Conservation (phyloP, 73 alveolate genomes). For the Tetrahymena malaccensis region DNA sequence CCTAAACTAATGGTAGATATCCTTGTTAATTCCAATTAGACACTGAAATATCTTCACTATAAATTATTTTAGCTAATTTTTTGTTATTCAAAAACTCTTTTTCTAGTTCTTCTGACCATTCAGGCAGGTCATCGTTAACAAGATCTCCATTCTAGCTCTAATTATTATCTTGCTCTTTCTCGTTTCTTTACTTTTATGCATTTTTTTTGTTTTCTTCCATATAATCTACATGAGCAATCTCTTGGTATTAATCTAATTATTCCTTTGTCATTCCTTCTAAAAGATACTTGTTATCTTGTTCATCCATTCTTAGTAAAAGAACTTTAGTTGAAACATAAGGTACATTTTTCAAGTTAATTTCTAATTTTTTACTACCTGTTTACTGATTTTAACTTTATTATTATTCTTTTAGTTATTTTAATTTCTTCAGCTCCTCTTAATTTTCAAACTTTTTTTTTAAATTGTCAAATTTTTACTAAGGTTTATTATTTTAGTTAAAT, state of each 20-base stretch:
- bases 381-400: neutral
- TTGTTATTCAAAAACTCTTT: neutral
- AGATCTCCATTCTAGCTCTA: neutral
- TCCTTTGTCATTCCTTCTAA: neutral
- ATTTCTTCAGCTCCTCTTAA: neutral
- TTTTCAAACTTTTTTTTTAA: neutral
- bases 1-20: neutral
- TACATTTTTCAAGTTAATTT: neutral
- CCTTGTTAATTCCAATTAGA: neutral
- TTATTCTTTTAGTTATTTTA: neutral
- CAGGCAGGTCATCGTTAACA: neutral
- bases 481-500: neutral
- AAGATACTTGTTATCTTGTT: neutral
- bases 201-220: neutral
- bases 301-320: neutral
- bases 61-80: neutral
- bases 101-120: neutral
- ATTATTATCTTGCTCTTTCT: neutral
- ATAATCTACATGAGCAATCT: neutral
- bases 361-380: neutral
- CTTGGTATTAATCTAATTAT: neutral
- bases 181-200: neutral
- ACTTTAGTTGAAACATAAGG: neutral
- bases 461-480: neutral
- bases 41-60: neutral